phyloP scores from a whole-genome alignment of 208 protist species.

The Leishmania major region DNA sequence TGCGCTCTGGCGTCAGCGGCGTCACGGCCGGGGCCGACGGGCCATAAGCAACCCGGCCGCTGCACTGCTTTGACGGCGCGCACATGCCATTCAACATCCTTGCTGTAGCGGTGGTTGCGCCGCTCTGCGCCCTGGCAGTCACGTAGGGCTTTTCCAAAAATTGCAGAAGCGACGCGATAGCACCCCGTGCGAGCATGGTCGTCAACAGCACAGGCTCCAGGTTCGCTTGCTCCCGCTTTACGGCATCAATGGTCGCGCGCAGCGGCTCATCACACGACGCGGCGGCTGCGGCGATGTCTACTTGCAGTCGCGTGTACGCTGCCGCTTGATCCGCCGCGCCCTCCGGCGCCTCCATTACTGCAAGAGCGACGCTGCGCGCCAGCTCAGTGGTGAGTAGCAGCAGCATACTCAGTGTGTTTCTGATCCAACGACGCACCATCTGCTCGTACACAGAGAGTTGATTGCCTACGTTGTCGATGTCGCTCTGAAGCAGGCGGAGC shows the following conservation, averaged over 20 bases:
- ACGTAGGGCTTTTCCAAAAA: slow-evolving; percentile 5
- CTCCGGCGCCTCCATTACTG: background rate
- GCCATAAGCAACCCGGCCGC: background rate
- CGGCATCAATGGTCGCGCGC: slow-evolving; percentile 8
- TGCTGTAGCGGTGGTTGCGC: background rate
- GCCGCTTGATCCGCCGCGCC: background rate
- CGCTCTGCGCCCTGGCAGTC: background rate
- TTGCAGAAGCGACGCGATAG: slow-evolving; percentile 23
- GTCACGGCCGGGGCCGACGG: background rate
- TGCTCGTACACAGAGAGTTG: slow-evolving; percentile 31
- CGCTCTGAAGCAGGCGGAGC: slow-evolving; percentile 35
- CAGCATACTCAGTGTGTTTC: slow-evolving; percentile 22
- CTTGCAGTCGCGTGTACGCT: slow-evolving; percentile 12
- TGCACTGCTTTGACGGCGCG: background rate
- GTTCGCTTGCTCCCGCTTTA: slow-evolving; percentile 21
- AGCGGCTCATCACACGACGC: slow-evolving; percentile 9
- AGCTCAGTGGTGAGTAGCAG: slow-evolving; percentile 23
- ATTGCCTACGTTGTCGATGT: slow-evolving; percentile 39
- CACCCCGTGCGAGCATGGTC: slow-evolving; percentile 25
- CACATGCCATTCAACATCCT: background rate
- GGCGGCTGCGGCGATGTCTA: slow-evolving; percentile 1
- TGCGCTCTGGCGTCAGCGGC: slow-evolving; percentile 18
- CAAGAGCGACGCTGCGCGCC: slow-evolving; percentile 16
- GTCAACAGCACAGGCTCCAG: slow-evolving; percentile 36
- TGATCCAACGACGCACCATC: slow-evolving; percentile 18